Conservation (phyloP, 2,329 filamentous ascomycete species). For the Fusarium sp. region DNA sequence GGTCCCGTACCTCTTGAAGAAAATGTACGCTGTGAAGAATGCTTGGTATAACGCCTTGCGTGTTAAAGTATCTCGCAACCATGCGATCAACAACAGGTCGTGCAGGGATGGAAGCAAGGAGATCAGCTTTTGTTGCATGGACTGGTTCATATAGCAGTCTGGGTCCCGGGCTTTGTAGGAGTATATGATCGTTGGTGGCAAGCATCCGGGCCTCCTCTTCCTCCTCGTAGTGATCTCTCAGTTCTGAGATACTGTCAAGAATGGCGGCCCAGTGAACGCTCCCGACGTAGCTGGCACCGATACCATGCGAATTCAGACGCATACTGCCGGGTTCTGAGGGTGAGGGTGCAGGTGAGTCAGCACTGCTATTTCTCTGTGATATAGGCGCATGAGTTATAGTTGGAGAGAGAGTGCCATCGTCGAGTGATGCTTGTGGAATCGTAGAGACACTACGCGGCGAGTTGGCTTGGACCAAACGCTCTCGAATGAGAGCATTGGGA, state of each 20-base stretch:
- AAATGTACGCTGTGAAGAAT: background rate
- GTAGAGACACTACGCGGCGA: background rate
- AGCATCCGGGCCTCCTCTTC: background rate
- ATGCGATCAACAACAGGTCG: background rate
- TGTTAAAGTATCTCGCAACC: background rate
- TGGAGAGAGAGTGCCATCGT: background rate
- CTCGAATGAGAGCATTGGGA: background rate
- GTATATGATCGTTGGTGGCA: rapidly evolving
- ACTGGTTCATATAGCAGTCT: background rate
- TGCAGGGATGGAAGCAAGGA: background rate
- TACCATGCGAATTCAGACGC: rapidly evolving
- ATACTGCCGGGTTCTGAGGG: background rate
- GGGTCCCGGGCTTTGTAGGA: background rate
- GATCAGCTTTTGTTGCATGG: background rate
- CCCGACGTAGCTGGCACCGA: background rate
- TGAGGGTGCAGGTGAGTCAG: no score
- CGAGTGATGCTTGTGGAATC: rapidly evolving
- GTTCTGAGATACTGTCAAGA: background rate
- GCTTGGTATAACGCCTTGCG: background rate
- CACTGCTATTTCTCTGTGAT: rapidly evolving
- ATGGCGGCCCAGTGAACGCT: background rate
- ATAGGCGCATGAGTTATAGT: background rate
- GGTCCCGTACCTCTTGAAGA: background rate
- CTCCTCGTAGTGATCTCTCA: background rate
- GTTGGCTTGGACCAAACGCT: background rate